Base-by-base conservation (phyloP, 129 eudicot genomes). In the Ambrosia trifida region DNA sequence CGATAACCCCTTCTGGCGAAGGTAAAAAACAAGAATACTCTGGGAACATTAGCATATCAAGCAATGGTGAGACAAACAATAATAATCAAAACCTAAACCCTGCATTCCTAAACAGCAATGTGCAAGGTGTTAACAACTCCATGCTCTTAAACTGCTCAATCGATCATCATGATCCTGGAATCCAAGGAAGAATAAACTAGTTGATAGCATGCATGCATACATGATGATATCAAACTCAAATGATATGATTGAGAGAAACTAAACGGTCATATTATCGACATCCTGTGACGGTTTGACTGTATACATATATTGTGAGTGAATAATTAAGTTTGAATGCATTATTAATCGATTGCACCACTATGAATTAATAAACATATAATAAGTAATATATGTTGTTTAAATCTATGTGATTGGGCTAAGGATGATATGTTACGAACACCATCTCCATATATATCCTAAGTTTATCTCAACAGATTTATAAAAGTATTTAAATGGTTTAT, bases 81-180 rank as follows among this genome's bases (percentile, higher is more conserved):
- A 70, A 69, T 30, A 59, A 73, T 17, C 69, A 70, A 11, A 80
- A 69, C 30, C 28, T 76, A 50, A 51, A 44, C 66, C 7, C 60
- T 4, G 69, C 91, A 31, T 74, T 67, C 70, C 56, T 84, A 38
- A 89, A 89, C 76, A 86, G 78, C 76, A 89, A 89, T 80, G 89
- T 89, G 5, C 96, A 89, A 75, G 92, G 90, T 52, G 76, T 84
- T 59, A 87, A 87, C 70, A 87, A 84, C 65, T 82, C 89, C 8
- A 77, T 87, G 38, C 44, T 87, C 47, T 77, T 24, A 68, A 77
- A 84, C 17, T 64, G 69, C 64, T 20, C 43, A 16, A 70, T 58
- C 64, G 47, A 50, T 52, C 84, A 87, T 72, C 84, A 82, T 53
- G 89, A 87, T 69, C 89, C 95, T 12, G 89, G 95, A 1, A 73